Evolutionary conservation across 2,329 filamentous ascomycete species (phyloP).

Genomic region (Metarhizium robertsii): DNA sequence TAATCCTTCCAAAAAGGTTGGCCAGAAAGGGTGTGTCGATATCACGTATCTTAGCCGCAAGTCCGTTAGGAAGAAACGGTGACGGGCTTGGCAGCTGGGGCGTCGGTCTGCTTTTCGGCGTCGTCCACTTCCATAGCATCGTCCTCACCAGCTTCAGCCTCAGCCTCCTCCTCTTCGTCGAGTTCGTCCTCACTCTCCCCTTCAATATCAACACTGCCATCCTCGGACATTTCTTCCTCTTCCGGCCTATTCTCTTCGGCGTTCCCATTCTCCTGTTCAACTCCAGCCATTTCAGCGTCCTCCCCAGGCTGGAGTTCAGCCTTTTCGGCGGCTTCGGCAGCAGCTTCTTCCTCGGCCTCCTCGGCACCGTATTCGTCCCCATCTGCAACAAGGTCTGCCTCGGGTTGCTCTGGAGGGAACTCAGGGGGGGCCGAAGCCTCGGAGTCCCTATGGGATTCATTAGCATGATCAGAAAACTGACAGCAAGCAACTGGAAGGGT

Average conservation of each 20-base stretch:
- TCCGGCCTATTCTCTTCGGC: conserved; percentile 36
- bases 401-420: conserved; percentile 94
- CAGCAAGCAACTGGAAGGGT: background rate
- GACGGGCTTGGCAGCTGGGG: conserved; percentile 24
- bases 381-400: conserved; percentile 78
- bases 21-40: background rate
- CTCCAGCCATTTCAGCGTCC: conserved; percentile 69
- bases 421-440: conserved; percentile 93
- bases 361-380: conserved; percentile 89
- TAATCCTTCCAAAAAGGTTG: background rate
- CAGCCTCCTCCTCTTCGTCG: conserved; percentile 45
- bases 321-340: conserved; percentile 33
- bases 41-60: background rate
- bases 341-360: conserved; percentile 54
- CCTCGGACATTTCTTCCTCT: conserved; percentile 61
- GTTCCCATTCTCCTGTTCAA: conserved; percentile 37
- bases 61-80: conserved; percentile 22
- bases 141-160: conserved; percentile 25
- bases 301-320: conserved; percentile 36
- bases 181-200: conserved; percentile 67
- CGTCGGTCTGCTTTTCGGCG: conserved; percentile 23
- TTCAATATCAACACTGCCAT: conserved; percentile 70
- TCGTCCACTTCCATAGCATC: conserved; percentile 43
- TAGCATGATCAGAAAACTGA: conserved; percentile 4
- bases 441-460: conserved; percentile 64